phyloP scores from a whole-genome alignment of 2,329 filamentous ascomycete species.

The Penicillium corylophilum region DNA sequence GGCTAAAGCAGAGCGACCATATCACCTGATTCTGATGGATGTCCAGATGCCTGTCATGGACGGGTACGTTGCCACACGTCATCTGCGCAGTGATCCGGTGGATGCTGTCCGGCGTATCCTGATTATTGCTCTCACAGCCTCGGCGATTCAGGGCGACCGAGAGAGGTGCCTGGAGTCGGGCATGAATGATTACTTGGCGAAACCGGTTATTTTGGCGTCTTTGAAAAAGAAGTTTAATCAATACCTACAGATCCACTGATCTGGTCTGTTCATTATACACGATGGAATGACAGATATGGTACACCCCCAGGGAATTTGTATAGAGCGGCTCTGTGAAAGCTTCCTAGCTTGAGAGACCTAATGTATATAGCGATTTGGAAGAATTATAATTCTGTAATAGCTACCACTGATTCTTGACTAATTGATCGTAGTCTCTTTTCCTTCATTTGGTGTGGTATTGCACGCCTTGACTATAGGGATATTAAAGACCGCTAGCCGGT shows the following conservation, averaged over 20 bases:
- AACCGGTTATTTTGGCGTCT: neutral
- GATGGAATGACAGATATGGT: too few relatives aligned
- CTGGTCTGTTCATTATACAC: neutral
- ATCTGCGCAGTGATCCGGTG: conserved; percentile 1
- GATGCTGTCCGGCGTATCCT: neutral
- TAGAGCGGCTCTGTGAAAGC: too few relatives aligned
- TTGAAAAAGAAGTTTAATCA: neutral
- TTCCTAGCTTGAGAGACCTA: too few relatives aligned
- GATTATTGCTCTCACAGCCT: conserved; percentile 8
- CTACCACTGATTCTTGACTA: too few relatives aligned
- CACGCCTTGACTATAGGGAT: too few relatives aligned
- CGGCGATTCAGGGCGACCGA: conserved; percentile 6
- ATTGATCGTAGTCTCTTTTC: too few relatives aligned
- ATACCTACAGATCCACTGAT: neutral
- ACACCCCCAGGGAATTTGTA: too few relatives aligned
- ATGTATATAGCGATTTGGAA: too few relatives aligned
- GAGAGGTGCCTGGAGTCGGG: conserved; percentile 6
- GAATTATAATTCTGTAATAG: too few relatives aligned
- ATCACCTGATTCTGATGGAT: conserved; percentile 8
- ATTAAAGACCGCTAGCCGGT: too few relatives aligned
- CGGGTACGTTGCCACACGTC: conserved; percentile 4
- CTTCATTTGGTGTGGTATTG: too few relatives aligned
- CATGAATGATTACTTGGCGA: conserved; percentile 8
- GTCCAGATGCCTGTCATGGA: conserved; percentile 10
- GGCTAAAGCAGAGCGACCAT: conserved; percentile 1